These are phyloP conservation scores for Drosera spatulata DNA, from an alignment of 179 eudicot species.

Conservation along the genomic window DNA sequence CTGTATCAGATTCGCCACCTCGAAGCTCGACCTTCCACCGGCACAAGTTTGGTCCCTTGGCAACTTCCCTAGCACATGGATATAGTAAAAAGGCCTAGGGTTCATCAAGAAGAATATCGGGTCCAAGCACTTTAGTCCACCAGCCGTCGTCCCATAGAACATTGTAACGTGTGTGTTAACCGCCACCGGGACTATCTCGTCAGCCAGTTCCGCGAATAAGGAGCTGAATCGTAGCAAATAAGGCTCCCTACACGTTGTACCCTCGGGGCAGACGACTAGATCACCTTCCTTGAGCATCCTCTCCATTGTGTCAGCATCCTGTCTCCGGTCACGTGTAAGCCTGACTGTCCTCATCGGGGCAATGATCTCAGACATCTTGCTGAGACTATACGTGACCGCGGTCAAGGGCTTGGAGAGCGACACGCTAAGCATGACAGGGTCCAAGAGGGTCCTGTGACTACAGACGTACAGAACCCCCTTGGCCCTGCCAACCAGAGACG, in stretches of 20 bases:
- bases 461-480: conserved; percentile 74
- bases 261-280: conserved; percentile 68
- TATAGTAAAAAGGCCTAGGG: conserved; percentile 52
- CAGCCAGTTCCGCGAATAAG: conserved; percentile 68
- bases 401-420: conserved; percentile 49
- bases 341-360: conserved; percentile 68
- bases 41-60: conserved; percentile 51
- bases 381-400: conserved; percentile 82
- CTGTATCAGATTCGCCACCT: conserved; percentile 79
- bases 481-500: background rate
- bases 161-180: conserved; percentile 52
- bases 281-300: conserved; percentile 20
- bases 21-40: conserved; percentile 61
- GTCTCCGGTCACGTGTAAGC: conserved; percentile 48
- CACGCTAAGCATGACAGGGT: conserved; percentile 63
- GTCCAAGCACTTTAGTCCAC: conserved; percentile 78
- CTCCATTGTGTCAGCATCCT: conserved; percentile 53
- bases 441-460: conserved; percentile 73
- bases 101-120: conserved; percentile 88
- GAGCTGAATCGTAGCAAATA: conserved; percentile 80
- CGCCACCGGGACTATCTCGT: conserved; percentile 83
- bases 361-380: conserved; percentile 66
- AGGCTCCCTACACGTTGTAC: conserved; percentile 92
- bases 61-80: conserved; percentile 45
- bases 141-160: conserved; percentile 93